Evolutionary conservation across 345 rosid species (phyloP).

Genomic region (Trapa bicornis): DNA sequence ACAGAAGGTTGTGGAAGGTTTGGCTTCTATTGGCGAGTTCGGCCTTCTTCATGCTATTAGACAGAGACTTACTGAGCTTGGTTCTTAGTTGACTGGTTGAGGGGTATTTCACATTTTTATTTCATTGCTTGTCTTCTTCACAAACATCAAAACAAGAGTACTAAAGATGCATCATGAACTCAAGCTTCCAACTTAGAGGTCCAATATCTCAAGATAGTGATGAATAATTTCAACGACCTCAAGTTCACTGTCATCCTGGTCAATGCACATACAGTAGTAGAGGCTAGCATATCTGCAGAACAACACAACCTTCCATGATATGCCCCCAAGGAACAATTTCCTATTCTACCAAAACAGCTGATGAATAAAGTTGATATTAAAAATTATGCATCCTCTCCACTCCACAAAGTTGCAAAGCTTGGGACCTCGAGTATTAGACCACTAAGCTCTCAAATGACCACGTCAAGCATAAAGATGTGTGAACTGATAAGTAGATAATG

Average conservation of each 20-base stretch:
- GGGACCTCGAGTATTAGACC: constrained; percentile 38
- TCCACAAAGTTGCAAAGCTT: constrained; percentile 53
- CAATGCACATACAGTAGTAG: constrained; percentile 95
- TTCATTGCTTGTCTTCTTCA: background rate
- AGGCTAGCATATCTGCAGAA: constrained; percentile 63
- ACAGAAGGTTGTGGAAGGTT: constrained; percentile 59
- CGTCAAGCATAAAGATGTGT: background rate
- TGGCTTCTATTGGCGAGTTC: constrained; percentile 45
- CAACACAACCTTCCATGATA: background rate
- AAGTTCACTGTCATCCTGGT: constrained; percentile 81
- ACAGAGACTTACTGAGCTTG: constrained; percentile 44
- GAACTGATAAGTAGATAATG: background rate
- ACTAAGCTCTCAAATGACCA: constrained; percentile 42
- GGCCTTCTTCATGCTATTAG: constrained; percentile 57
- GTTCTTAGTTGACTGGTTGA: constrained; percentile 26
- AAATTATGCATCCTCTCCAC: constrained; percentile 27
- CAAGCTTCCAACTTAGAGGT: constrained; percentile 92
- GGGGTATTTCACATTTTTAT: too few relatives aligned
- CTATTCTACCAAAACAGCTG: background rate
- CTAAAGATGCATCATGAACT: constrained; percentile 11
- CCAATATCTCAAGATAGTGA: constrained; percentile 86
- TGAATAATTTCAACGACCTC: constrained; percentile 87
- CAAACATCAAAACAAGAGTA: background rate
- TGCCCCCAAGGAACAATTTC: background rate
- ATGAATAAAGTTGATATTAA: background rate